Conservation (phyloP, 2,329 filamentous ascomycete genomes). For the Plenodomus tracheiphilus region DNA sequence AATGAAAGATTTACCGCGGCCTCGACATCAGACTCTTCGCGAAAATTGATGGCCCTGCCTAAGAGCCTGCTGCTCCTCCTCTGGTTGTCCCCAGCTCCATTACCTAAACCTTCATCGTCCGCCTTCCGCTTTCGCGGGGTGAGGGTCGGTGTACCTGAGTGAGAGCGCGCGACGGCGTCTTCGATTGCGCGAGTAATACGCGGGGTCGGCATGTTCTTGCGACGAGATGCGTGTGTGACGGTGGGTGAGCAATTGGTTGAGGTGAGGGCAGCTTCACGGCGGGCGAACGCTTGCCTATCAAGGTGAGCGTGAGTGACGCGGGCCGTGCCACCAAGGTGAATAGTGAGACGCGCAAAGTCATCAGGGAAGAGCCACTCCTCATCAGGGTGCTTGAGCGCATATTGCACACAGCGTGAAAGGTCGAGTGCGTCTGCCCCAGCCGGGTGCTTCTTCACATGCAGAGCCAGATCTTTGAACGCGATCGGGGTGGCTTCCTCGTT, state of each 20-base stretch:
- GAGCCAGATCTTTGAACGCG: conserved; percentile 27
- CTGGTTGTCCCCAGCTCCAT: conserved; percentile 1
- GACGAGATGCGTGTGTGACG: background rate
- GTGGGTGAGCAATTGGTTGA: background rate
- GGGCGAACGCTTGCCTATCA: conserved; percentile 20
- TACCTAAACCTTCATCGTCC: conserved; percentile 1
- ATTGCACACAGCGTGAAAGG: conserved; percentile 29
- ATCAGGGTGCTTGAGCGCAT: conserved; percentile 20
- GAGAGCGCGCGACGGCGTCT: background rate
- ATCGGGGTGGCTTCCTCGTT: conserved; percentile 14
- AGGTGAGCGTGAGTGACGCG: conserved; percentile 17
- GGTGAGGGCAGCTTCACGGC: conserved; percentile 5
- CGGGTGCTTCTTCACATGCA: conserved; percentile 26
- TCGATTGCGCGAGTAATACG: background rate
- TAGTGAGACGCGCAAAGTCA: conserved; percentile 23
- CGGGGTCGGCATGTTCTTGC: background rate
- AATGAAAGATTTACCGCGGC: conserved; percentile 3
- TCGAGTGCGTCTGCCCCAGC: conserved; percentile 31
- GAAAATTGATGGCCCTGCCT: conserved; percentile 8
- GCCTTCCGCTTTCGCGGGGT: conserved; percentile 5
- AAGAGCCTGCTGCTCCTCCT: conserved; percentile 14
- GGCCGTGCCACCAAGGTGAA: conserved; percentile 19
- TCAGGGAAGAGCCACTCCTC: conserved; percentile 31
- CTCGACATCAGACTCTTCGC: conserved; percentile 7
- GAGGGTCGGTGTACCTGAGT: background rate